Base-by-base conservation (phyloP, 2,329 filamentous ascomycete species). In the Fusarium redolens region DNA sequence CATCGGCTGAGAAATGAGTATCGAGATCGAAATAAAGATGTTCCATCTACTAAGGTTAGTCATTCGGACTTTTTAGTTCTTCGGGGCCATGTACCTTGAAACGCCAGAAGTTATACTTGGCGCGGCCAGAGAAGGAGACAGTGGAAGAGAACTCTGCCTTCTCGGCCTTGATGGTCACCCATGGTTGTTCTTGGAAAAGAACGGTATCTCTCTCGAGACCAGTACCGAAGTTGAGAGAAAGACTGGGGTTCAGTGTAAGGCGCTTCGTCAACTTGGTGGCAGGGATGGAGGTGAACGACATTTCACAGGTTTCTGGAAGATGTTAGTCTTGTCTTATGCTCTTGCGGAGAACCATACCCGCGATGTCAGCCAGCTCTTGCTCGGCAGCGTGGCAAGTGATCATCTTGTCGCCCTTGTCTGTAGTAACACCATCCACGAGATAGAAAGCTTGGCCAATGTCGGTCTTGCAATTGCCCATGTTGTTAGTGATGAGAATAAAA, bases 41-140 rank as follows among this genome's bases (percentile, higher is more conserved):
- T 28, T 67, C 64, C 64, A 67, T 67, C 64, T 67, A 25, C 4
- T 22, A 1, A 11, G 3, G 18, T 67, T 14, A 60, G 28, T 6
- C 2, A 3, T 10, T 1, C 7, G 0, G 2, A 7, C 6, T 4
- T 1, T 17, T 2, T 0, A 1, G 3, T 15, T 0, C 11, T 1
- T 3, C 4, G 0, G 22, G 13, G 10, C 4, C 17, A n/a, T 33
- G 22, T 2, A 67, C 64, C 44, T 67, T 60, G 33, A 67, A 67
- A 1, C 56, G 40, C 64, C 62, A 67, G n/a, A 67, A 67, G 33
- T 67, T 67, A 9, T 67, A 67, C 38, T 67, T 67, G 7, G 64
- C 64, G 2, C 38, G 45, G 0, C 64, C 64, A 3, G 64, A 67
- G 14, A 67, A 67, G 0, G 64, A 67, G 5, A 67, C 38, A 1